Percentiles rank a stretch among this genome's conserved stretches.
These are phyloP conservation scores for Batkoa obscura DNA, from an alignment of 371 early-diverging fungal species.

Conservation along the genomic window DNA sequence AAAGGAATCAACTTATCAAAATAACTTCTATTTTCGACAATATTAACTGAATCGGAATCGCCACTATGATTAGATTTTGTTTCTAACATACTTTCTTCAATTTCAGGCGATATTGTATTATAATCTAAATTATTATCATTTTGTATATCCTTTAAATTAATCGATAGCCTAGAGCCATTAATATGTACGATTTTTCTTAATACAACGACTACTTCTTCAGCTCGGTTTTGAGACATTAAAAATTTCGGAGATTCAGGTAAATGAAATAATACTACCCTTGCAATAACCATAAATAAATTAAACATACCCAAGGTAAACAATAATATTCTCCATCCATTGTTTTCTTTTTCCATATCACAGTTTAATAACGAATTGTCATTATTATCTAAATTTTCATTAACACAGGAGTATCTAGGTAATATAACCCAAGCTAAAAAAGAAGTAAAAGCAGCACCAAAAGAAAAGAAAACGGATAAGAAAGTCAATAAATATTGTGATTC, in stretches of 20 bases:
- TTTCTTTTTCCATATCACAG: slow-evolving; percentile 31
- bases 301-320: slow-evolving; percentile 27
- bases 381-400: slow-evolving; percentile 27
- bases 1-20: not conserved
- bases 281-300: slow-evolving; percentile 46
- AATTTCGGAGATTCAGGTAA: slow-evolving; percentile 68
- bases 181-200: slow-evolving; percentile 47
- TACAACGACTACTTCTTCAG: slow-evolving; percentile 50
- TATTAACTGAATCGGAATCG: no score
- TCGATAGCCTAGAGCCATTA: slow-evolving; percentile 17
- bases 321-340: slow-evolving; percentile 61
- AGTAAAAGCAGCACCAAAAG: slow-evolving; percentile 59
- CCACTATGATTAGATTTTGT: no score
- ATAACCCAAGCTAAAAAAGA: slow-evolving; percentile 29
- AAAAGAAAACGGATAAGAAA: slow-evolving; percentile 67
- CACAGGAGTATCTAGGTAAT: slow-evolving; percentile 9
- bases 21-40: no score
- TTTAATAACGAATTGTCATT: not conserved
- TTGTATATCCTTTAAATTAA: slow-evolving; percentile 6
- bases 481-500: slow-evolving; percentile 60
- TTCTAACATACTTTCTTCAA: not conserved
- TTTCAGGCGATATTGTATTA: not conserved
- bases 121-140: not conserved
- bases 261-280: slow-evolving; percentile 37
- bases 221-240: slow-evolving; percentile 38